phyloP scores from a whole-genome alignment of 2,329 filamentous ascomycete genomes.

The Paecilomyces fulvus region DNA sequence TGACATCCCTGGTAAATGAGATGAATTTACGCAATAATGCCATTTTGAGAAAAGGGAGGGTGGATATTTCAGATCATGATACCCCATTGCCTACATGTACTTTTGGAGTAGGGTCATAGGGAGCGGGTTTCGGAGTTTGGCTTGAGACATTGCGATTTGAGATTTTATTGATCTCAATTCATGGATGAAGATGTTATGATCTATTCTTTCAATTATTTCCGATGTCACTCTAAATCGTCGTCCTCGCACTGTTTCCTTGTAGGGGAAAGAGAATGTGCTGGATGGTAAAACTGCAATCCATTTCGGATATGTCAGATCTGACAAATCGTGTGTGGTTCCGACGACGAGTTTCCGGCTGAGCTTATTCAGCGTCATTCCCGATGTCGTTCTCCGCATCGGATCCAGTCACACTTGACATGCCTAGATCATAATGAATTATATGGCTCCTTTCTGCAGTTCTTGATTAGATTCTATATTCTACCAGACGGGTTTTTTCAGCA shows the following conservation, averaged over 20 bases:
- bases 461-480: neutral
- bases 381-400: neutral
- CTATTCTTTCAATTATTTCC: neutral
- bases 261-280: neutral
- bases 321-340: neutral
- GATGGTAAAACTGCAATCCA: neutral
- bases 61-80: neutral
- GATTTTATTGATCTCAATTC: neutral
- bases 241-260: neutral
- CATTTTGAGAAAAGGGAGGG: neutral
- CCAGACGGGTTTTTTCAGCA: neutral
- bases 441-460: neutral
- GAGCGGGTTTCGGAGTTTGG: neutral
- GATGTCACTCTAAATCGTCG: neutral
- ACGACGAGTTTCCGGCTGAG: neutral
- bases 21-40: neutral
- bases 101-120: conserved; percentile 1
- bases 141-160: neutral
- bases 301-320: neutral
- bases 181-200: neutral
- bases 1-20: conserved; percentile 53
- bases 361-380: neutral
- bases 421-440: neutral
- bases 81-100: neutral
- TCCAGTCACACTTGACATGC: neutral